These are phyloP conservation scores for Didymella pomorum DNA, from an alignment of 2,329 filamentous ascomycete species.

Conservation along the genomic window DNA sequence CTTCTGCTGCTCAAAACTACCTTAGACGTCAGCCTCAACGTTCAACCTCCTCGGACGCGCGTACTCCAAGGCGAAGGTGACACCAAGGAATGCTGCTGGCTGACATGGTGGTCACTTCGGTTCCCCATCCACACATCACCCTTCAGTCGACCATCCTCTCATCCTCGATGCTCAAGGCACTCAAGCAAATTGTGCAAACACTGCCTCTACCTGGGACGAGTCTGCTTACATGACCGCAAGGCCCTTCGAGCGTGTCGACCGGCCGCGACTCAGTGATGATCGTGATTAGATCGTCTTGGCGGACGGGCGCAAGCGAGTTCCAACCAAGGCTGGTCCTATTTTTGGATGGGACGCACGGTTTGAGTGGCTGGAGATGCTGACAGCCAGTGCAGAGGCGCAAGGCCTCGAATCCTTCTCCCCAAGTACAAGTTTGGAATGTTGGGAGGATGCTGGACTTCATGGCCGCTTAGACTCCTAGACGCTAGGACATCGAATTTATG, in stretches of 20 bases:
- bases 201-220: no score
- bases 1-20: neutral
- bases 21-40: neutral
- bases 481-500: no score
- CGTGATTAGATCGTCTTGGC: conserved; percentile 21
- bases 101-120: conserved; percentile 11
- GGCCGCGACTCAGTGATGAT: conserved; percentile 8
- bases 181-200: conserved; percentile 5
- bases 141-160: no score
- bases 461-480: no score
- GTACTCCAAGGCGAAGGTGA: conserved; percentile 3
- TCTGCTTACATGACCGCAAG: neutral
- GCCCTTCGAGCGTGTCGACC: neutral
- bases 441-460: neutral
- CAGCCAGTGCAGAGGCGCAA: no score
- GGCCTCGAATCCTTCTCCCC: no score
- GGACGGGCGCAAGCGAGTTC: conserved; percentile 15
- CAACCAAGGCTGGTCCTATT: conserved; percentile 2
- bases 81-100: no score
- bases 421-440: neutral
- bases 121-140: conserved; percentile 14
- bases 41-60: neutral
- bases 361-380: conserved; percentile 11
- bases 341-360: conserved; percentile 9
- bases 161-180: no score